These are phyloP conservation scores for Sarocladium brachiariae DNA, from an alignment of 2,329 filamentous ascomycete species.

Conservation along the genomic window DNA sequence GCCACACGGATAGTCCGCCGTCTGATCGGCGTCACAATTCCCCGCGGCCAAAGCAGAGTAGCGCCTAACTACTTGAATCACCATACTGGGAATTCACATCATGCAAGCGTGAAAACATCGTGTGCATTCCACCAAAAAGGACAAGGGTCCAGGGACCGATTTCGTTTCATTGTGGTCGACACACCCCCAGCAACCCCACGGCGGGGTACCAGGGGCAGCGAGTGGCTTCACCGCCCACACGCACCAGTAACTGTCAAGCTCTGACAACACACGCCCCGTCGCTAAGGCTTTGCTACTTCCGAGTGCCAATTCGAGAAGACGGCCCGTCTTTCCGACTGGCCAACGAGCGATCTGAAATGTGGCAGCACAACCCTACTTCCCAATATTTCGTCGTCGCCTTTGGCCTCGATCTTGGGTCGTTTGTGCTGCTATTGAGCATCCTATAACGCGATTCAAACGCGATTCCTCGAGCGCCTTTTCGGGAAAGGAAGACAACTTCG, in stretches of 20 bases:
- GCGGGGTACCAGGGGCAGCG: conserved; percentile 3
- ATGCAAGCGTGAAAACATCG: not conserved
- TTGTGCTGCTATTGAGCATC: too few relatives aligned
- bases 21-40: conserved; percentile 4
- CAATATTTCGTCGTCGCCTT: too few relatives aligned
- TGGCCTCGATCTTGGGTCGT: not conserved
- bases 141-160: conserved; percentile 4
- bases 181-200: conserved; percentile 4
- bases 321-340: conserved; percentile 7
- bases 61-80: too few relatives aligned
- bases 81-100: too few relatives aligned
- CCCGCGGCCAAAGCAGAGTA: not conserved
- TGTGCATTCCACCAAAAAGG: not conserved
- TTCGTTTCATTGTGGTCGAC: not conserved
- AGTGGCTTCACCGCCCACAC: conserved; percentile 1
- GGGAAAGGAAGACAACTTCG: not conserved
- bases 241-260: conserved; percentile 2
- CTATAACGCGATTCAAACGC: too few relatives aligned
- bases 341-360: not conserved
- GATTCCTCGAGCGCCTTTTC: not conserved
- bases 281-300: conserved; percentile 9
- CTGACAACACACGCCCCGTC: conserved; percentile 1
- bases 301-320: conserved; percentile 8
- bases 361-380: not conserved
- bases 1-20: conserved; percentile 1